Base-by-base conservation (phyloP, 2,329 filamentous ascomycete species). In the Incumbomyces delicatus region DNA sequence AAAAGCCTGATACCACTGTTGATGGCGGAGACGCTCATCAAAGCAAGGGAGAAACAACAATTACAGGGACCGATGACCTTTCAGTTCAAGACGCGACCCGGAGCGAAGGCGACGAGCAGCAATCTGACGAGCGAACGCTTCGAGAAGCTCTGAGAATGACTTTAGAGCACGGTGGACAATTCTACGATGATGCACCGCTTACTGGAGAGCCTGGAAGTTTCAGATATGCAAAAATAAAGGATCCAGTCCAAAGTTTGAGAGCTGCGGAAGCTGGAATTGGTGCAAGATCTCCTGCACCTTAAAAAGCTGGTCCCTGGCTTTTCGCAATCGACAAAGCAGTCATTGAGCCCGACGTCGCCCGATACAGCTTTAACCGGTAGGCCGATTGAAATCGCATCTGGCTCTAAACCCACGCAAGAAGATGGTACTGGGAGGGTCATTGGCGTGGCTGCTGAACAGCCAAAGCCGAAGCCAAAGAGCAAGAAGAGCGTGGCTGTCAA, bases 171-270 rank as follows among this genome's bases (percentile, higher is more conserved):
- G 75, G 71, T 12, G 71, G 78, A 53, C 78, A 82, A 52, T 82
- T 71, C 62, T 77, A 77, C 66, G 79, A 83, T 58, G 78, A 81
- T 55, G 79, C 75, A 50, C 77, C 79, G 0, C 63, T 83, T 12
- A 66, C 74, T 6, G 79, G 79, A 40, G 79, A 82, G 58, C 79
- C 80, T 0, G 79, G 79, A 27, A 72, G 71, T 3, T 81, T 83
- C 54, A 74, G 77, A 45, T 70, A 81, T 52, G 69, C 70, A 6
- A 68, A 66, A 44, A 53, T 57, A 5, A 63, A 58, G 6, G 66
- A 68, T 34, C 44, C 52, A 13, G 57, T 37, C 27, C 33, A 11
- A 12, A 27, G 12, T 16, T n/a, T 42, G 12, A 42, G 32, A 17
- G 40, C 30, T 8, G 30, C 40, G 6, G 40, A 42, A 17, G 11